Conservation (phyloP, 257 asterid species). For the Vinca minor region DNA sequence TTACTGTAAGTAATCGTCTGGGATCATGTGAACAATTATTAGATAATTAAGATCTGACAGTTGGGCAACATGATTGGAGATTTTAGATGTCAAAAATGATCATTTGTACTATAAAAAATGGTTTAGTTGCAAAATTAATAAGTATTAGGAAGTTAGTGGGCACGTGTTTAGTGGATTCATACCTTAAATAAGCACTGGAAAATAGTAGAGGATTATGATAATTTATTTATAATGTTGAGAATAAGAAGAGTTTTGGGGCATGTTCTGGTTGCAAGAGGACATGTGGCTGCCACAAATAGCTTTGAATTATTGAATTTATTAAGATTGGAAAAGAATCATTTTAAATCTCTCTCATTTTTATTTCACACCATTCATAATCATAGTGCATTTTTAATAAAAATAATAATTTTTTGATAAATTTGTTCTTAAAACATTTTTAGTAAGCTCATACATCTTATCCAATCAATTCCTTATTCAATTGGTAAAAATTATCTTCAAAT, state of each 20-base stretch:
- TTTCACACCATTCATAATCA: too few relatives aligned
- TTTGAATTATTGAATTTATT: neutral
- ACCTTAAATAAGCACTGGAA: neutral
- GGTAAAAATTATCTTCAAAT: too few relatives aligned
- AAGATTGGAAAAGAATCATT: too few relatives aligned
- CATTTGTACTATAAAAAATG: neutral
- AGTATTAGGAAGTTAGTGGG: slow-evolving; percentile 8
- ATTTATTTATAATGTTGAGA: neutral
- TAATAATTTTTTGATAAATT: neutral
- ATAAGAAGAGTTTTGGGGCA: neutral
- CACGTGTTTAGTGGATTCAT: slow-evolving; percentile 20
- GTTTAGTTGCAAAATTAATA: neutral
- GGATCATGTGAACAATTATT: slow-evolving; percentile 31
- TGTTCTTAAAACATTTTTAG: too few relatives aligned
- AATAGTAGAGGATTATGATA: neutral
- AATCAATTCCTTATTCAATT: too few relatives aligned
- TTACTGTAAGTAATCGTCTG: slow-evolving; percentile 16
- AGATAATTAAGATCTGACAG: slow-evolving; percentile 11
- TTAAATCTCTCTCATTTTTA: too few relatives aligned
- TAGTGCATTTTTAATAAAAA: too few relatives aligned
- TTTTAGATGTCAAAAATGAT: slow-evolving; percentile 11
- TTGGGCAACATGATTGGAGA: slow-evolving; percentile 6
- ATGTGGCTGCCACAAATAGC: slow-evolving; percentile 1
- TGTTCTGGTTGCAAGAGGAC: neutral
- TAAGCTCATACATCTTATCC: too few relatives aligned